Evolutionary conservation across 2,329 filamentous ascomycete species (phyloP).

Genomic region (Sclerotinia glacialis): DNA sequence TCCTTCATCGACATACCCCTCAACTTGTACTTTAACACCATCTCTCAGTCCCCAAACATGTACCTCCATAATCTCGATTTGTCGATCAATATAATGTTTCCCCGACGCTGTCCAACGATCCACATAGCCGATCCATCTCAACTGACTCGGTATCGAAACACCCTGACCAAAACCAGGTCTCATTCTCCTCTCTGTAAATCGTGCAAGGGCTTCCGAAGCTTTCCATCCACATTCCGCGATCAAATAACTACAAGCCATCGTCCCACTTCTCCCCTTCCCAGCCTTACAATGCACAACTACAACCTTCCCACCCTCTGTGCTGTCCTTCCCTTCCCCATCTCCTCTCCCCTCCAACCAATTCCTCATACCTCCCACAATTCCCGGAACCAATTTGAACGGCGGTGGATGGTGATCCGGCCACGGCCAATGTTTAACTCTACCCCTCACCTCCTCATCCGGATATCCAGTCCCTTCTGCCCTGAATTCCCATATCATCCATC

Average conservation of each 20-base stretch:
- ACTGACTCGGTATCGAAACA: constrained; percentile 88
- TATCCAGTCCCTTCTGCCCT: constrained; percentile 95
- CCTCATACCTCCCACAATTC: constrained; percentile 89
- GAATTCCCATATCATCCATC: constrained; percentile 97
- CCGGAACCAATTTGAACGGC: constrained; percentile 82
- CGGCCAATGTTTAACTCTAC: constrained; percentile 83
- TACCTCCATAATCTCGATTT: constrained; percentile 81
- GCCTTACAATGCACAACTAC: constrained; percentile 96
- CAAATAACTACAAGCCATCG: constrained; percentile 81
- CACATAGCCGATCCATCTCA: constrained; percentile 84
- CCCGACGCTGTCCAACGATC: constrained; percentile 74
- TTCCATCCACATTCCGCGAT: constrained; percentile 81
- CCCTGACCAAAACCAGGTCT: constrained; percentile 82
- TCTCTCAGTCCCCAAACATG: constrained; percentile 86
- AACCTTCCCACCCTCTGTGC: constrained; percentile 53
- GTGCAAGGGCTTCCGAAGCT: constrained; percentile 58
- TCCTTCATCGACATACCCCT: constrained; percentile 85
- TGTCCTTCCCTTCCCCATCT: constrained; percentile 29
- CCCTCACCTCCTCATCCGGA: constrained; percentile 83
- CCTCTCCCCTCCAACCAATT: constrained; percentile 69
- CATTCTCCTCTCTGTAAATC: constrained; percentile 84
- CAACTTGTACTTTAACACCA: constrained; percentile 82
- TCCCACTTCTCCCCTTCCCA: constrained; percentile 90
- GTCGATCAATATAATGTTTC: constrained; percentile 78
- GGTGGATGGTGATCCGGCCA: constrained; percentile 98